Base-by-base conservation (phyloP, 495 filamentous ascomycete species). In the Cladorrhinum samala region DNA sequence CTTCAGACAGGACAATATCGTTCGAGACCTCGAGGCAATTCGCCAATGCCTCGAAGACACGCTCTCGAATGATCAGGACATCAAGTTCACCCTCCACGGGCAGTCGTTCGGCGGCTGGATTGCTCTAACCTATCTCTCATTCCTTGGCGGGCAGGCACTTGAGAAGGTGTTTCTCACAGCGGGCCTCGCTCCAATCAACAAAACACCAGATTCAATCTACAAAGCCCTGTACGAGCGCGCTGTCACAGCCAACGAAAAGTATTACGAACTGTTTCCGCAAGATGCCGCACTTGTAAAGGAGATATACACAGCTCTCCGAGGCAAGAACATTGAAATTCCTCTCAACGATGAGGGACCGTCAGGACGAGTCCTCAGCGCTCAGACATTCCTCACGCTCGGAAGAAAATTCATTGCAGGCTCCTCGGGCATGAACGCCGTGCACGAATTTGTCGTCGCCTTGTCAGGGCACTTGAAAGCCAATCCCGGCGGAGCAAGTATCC, bases 51-150 rank as follows among this genome's bases (percentile, higher is more conserved):
- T 96, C 13, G 11, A 40, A 1, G 11, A 47, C 20, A 25, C 6
- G 4, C 8, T 13, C 42, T 19, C 19, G n/a, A 25, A 14, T 23
- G 20, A 47, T 3, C 21, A 16, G 9, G 20, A n/a, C 1, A 76
- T 83, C 56, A 87, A 88, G 72, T 95, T 88, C 86, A 72, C 67
- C 13, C 72, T 88, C 14, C 76, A 93, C 42, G 90, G 90, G 8
- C 91, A 96, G 67, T 89, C 85, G 16, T 96, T 91, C 61, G 91
- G 92, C 24, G 92, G 91, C 0, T 95, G 94, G 72, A 89, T 86
- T 43, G 77, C 76, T 2, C 72, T 84, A 14, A 87, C 84, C 2
- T 96, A 95, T 63, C 74, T 96, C 9, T 92, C 87, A 1, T 80
- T 85, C 52, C 82, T 80, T n/a, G n/a, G n/a, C n/a, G n/a, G 24